These are phyloP conservation scores for Didymosphaeria variabile DNA, from an alignment of 2,329 filamentous ascomycete species.

Conservation along the genomic window DNA sequence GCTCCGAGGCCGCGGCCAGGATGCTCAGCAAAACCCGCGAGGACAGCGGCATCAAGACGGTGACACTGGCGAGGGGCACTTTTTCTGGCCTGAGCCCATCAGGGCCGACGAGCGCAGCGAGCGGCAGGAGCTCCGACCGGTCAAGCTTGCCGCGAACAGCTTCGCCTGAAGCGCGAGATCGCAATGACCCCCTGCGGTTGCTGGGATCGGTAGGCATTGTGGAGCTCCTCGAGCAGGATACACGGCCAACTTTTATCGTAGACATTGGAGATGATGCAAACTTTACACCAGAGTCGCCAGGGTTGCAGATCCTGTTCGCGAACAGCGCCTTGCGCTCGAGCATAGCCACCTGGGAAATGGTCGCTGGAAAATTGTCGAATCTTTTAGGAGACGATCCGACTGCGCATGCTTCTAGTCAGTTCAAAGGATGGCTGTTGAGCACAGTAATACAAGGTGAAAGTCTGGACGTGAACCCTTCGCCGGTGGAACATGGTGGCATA, in stretches of 20 bases:
- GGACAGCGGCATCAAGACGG: conserved; percentile 61
- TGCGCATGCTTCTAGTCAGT: conserved; percentile 54
- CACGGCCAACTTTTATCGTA: conserved; percentile 78
- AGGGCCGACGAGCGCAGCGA: conserved; percentile 59
- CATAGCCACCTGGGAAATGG: conserved; percentile 63
- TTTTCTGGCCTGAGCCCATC: conserved; percentile 50
- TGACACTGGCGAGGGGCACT: conserved; percentile 60
- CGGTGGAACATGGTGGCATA: conserved; percentile 68
- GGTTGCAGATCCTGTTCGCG: conserved; percentile 71
- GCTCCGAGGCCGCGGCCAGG: conserved; percentile 65
- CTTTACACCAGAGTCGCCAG: conserved; percentile 55
- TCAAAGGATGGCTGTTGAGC: conserved; percentile 74
- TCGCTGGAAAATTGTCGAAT: conserved; percentile 58
- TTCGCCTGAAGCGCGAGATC: conserved; percentile 62
- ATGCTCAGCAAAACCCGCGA: conserved; percentile 64
- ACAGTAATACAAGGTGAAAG: conserved; percentile 63
- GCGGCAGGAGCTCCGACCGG: conserved; percentile 64
- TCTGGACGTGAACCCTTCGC: conserved; percentile 59
- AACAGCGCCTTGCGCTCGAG: conserved; percentile 72
- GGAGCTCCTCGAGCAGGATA: conserved; percentile 79
- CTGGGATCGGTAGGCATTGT: conserved; percentile 72
- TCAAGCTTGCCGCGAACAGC: conserved; percentile 58
- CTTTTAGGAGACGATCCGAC: conserved; percentile 48
- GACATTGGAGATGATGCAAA: conserved; percentile 70
- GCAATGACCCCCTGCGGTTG: conserved; percentile 62